A percentile compares a stretch with the other conserved stretches of the same genome.
Conservation (phyloP, 2,329 filamentous ascomycete species). For the Alternaria sp. region DNA sequence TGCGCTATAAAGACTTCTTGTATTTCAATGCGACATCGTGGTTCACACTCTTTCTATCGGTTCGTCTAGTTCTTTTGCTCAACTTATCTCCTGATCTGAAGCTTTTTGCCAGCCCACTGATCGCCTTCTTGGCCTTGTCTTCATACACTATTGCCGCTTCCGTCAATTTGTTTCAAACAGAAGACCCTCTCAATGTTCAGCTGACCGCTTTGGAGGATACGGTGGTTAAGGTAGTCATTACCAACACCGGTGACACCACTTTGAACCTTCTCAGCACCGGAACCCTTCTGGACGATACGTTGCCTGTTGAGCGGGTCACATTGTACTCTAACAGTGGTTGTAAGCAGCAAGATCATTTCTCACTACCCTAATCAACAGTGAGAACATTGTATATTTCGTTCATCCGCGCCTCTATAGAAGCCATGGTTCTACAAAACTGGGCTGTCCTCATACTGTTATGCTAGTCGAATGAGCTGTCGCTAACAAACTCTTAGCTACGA, state of each 20-base stretch:
- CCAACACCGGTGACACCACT: slow-evolving; percentile 60
- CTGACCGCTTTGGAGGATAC: slow-evolving; percentile 62
- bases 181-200: slow-evolving; percentile 40
- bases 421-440: neutral
- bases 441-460: neutral
- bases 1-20: neutral
- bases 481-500: neutral
- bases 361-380: neutral
- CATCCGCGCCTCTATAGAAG: neutral
- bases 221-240: slow-evolving; percentile 62
- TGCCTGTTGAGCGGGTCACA: slow-evolving; percentile 63
- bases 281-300: slow-evolving; percentile 59
- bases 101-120: neutral
- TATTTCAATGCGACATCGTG: too few species aligned
- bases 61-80: neutral
- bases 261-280: slow-evolving; percentile 64
- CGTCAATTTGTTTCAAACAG: neutral
- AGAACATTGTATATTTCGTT: too few species aligned
- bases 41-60: neutral
- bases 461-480: neutral
- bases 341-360: neutral
- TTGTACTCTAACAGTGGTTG: slow-evolving; percentile 58
- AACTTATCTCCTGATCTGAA: neutral
- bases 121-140: neutral
- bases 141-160: neutral